Percentiles rank a stretch among this genome's conserved stretches.
Evolutionary conservation across 1,139 yeast species (phyloP).

Genomic region (Spathaspora sp.): DNA sequence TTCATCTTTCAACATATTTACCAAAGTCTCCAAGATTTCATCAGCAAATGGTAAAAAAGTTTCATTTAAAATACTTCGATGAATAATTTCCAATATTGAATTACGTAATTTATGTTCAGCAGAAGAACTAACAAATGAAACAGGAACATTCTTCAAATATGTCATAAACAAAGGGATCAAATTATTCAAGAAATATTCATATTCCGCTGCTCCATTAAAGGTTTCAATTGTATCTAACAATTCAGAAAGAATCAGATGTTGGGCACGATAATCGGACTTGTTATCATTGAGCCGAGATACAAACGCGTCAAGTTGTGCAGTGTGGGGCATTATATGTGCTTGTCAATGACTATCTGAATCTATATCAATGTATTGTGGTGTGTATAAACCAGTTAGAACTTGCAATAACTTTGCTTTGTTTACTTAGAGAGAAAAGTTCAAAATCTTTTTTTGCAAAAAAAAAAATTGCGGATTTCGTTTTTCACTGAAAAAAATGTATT

Average conservation of each 20-base stretch:
- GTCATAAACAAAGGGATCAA: conserved; percentile 62
- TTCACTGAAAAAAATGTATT: conserved; percentile 9
- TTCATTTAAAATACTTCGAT: conserved; percentile 81
- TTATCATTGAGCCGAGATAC: conserved; percentile 58
- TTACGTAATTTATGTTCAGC: conserved; percentile 76
- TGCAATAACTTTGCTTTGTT: not conserved
- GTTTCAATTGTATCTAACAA: conserved; percentile 83
- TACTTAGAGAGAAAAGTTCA: not conserved
- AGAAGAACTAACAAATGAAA: conserved; percentile 63
- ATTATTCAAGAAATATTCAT: conserved; percentile 63
- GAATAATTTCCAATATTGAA: conserved; percentile 74
- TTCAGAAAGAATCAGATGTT: conserved; percentile 72
- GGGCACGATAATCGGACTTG: conserved; percentile 52
- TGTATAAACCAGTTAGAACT: not conserved
- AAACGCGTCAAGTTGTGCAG: conserved; percentile 57
- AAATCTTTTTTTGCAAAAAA: conserved; percentile 1
- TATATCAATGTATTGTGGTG: not conserved
- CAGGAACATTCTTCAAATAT: conserved; percentile 65
- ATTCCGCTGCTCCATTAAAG: conserved; percentile 76
- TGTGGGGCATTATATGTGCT: conserved; percentile 47
- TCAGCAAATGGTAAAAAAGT: conserved; percentile 72
- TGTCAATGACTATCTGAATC: not conserved
- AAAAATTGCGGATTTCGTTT: conserved; percentile 20
- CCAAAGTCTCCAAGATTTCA: conserved; percentile 60
- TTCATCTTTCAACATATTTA: conserved; percentile 63